Evolutionary conservation across 2,329 filamentous ascomycete species (phyloP).

Genomic region (Neonectria neomacrospora): DNA sequence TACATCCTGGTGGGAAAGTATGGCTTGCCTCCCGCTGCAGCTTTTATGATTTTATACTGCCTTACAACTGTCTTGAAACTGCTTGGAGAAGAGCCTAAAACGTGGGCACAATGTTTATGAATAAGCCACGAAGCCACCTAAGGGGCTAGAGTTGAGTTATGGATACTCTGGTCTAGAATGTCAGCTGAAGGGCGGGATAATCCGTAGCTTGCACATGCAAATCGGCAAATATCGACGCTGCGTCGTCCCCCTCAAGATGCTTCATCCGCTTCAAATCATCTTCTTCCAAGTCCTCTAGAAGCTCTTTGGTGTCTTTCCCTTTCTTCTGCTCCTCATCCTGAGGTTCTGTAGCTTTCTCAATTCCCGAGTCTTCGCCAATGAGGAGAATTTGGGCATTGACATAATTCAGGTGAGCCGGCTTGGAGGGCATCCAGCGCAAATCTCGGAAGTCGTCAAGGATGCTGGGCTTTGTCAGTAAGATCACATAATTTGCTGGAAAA

Average conservation of each 20-base stretch:
- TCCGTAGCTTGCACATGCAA: conserved; percentile 39
- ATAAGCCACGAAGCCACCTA: no score
- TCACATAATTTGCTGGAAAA: neutral
- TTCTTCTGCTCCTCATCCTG: conserved; percentile 36
- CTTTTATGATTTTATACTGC: no score
- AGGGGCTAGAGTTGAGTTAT: no score
- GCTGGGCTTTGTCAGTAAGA: conserved; percentile 50
- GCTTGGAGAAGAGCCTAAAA: no score
- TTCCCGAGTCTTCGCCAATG: conserved; percentile 74
- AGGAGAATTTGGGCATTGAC: conserved; percentile 81
- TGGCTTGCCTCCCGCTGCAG: no score
- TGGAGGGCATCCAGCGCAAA: conserved; percentile 78
- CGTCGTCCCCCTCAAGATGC: conserved; percentile 58
- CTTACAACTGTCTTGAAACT: no score
- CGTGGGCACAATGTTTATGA: no score
- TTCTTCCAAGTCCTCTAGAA: conserved; percentile 78
- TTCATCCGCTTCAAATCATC: conserved; percentile 77
- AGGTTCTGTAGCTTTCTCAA: conserved; percentile 66
- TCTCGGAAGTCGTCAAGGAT: conserved; percentile 77
- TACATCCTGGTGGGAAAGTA: no score
- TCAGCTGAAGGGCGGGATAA: conserved; percentile 45
- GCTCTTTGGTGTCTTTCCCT: conserved; percentile 66
- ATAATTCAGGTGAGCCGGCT: conserved; percentile 80
- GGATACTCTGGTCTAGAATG: conserved; percentile 29
- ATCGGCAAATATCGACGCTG: conserved; percentile 46